Percentiles rank a stretch among this genome's conserved stretches.
Conservation (phyloP, 2,329 filamentous ascomycete genomes). For the Neonectria faginata region DNA sequence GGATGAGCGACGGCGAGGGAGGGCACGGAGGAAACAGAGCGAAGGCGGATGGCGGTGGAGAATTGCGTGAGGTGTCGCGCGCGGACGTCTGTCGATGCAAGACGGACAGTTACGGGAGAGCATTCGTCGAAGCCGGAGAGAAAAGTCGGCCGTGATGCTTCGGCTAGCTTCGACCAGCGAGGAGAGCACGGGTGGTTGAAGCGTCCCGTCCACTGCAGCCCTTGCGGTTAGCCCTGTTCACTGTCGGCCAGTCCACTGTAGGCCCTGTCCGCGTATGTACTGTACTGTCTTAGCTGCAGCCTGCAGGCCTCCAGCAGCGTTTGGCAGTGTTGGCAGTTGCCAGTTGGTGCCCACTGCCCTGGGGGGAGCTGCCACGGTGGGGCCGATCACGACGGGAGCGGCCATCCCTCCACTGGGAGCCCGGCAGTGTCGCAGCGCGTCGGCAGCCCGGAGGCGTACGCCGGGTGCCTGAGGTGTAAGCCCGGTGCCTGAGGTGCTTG, state of each 20-base stretch:
- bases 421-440: not conserved
- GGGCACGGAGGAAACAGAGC: not conserved
- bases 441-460: not conserved
- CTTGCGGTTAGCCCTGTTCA: not conserved
- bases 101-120: not conserved
- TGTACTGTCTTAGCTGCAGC: not conserved
- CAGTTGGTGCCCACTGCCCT: not conserved
- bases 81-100: not conserved
- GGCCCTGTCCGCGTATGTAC: not conserved
- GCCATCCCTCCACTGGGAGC: not conserved
- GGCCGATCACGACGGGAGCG: not conserved
- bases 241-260: not conserved
- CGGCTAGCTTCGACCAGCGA: not conserved
- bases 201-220: not conserved
- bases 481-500: not conserved
- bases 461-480: not conserved
- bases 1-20: conserved; percentile 2
- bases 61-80: conserved; percentile 5
- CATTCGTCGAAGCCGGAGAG: not conserved
- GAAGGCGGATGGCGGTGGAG: conserved; percentile 19
- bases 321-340: not conserved
- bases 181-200: not conserved
- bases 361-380: not conserved
- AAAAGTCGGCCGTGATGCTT: conserved; percentile 10
- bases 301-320: not conserved